Percentiles rank a stretch among this genome's conserved stretches.
Conservation (phyloP, 306 rosid species). For the Glycine latifolia region DNA sequence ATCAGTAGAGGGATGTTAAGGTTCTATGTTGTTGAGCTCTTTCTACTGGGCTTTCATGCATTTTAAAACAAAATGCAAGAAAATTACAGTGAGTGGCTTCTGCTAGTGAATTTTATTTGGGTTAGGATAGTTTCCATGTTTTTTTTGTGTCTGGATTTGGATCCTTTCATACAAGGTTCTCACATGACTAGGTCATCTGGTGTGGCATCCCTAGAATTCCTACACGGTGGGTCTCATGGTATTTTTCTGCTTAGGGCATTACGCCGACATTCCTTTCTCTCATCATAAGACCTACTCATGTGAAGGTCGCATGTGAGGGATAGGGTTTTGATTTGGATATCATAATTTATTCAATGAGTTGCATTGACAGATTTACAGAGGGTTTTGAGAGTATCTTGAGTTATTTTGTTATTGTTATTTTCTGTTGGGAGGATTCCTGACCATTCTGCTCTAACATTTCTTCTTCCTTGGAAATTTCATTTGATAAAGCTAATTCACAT, state of each 20-base stretch:
- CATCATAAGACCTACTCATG: not conserved
- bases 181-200: conserved; percentile 8
- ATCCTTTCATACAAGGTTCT: conserved; percentile 13
- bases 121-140: not conserved
- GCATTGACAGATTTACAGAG: not conserved
- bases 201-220: not conserved
- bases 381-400: not conserved
- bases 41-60: conserved; percentile 13
- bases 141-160: not conserved
- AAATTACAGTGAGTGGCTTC: conserved; percentile 11
- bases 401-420: not conserved
- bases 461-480: conserved; percentile 26
- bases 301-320: conserved; percentile 7
- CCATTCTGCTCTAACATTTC: not conserved
- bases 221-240: not conserved
- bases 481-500: conserved; percentile 1
- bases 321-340: conserved; percentile 29
- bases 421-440: conserved; percentile 6
- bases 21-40: not conserved
- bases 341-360: conserved; percentile 6
- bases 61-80: conserved; percentile 18
- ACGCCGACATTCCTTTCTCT: not conserved
- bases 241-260: not conserved
- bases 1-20: conserved; percentile 18
- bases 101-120: not conserved